A percentile compares a stretch with the other conserved stretches of the same genome.
Evolutionary conservation across 768 basidiomycete species (phyloP).

Genomic region (Tephrocybe sp.): DNA sequence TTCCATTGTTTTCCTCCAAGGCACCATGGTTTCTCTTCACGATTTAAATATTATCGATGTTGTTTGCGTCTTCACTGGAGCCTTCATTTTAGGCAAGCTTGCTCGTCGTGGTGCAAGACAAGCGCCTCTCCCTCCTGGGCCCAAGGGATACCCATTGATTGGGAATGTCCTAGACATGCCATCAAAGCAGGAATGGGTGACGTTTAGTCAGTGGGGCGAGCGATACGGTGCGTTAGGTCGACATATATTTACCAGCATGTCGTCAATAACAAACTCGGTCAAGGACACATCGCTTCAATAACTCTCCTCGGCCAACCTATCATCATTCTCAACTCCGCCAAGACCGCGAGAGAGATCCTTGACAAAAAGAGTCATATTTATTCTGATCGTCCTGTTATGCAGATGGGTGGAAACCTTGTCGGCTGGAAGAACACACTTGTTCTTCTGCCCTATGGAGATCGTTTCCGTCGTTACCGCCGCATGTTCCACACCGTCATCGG

Average conservation of each 20-base stretch:
- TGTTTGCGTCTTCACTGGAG: conserved; percentile 29
- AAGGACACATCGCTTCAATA: conserved; percentile 61
- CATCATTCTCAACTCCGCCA: conserved; percentile 53
- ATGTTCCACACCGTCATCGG: conserved; percentile 52
- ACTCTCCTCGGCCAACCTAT: conserved; percentile 65
- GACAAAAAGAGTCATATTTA: conserved; percentile 67
- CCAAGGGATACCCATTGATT: conserved; percentile 49
- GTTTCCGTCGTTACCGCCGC: conserved; percentile 41
- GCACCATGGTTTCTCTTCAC: too few relatives aligned
- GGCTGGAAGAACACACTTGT: too few relatives aligned
- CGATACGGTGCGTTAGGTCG: conserved; percentile 40
- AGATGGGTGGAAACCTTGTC: conserved; percentile 59
- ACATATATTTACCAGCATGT: not conserved
- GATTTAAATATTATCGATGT: conserved; percentile 28
- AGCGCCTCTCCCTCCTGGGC: conserved; percentile 46
- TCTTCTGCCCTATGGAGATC: too few relatives aligned
- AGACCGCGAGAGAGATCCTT: conserved; percentile 53
- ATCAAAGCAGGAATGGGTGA: conserved; percentile 45
- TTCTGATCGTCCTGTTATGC: conserved; percentile 58
- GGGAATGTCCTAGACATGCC: conserved; percentile 58
- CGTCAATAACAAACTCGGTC: not conserved
- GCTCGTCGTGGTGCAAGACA: conserved; percentile 18
- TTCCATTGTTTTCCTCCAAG: too few relatives aligned
- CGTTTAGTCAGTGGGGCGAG: conserved; percentile 52
- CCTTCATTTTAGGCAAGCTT: conserved; percentile 35